Base-by-base conservation (phyloP, 176 grass and related monocot species). In the Saccharum officinarum region DNA sequence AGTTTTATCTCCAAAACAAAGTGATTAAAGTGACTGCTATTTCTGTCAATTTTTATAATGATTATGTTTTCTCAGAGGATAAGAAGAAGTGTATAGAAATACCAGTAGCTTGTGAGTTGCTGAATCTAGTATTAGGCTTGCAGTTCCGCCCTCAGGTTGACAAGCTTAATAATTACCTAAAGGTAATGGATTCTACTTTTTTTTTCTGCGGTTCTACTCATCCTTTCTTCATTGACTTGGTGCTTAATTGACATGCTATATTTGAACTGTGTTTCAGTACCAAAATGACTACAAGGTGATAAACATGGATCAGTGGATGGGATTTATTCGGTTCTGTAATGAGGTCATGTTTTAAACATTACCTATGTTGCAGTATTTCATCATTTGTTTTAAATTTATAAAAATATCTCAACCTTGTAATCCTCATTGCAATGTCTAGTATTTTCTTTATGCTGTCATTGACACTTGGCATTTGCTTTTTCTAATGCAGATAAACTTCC, bases 201-300 rank as follows among this genome's bases (percentile, higher is more conserved):
- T n/a, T 42, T 41, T 55, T 52, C 31, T 34, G 42, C 17, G 42
- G 1, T 68, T 71, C 44, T 34, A 23, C 78, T 18, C 18, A 45
- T 65, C 63, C 50, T 79, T 81, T 61, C 62, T 77, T 85, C 64
- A 76, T 16, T 47, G 3, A 75, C 7, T 63, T 30, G 1, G 63
- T 92, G 30, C 13, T 63, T 81, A 82, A 45, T 44, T 50, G 37
- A 8, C 11, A 36, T 76, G 8, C 18, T 16, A 67, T 78, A 73
- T 85, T 46, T 67, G 62, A 54, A 70, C 87, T 80, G 73, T 67
- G 63, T 44, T 92, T 74, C 86, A 99, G 97, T 80, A 67, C 65
- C 97, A 99, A 86, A 95, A 73, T 77, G 97, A 99, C 14, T 99
- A 99, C 92, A 99, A 99, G 97, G 97, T 99, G 86, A 96, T 99